Conservation (phyloP, 352 stramenopile genomes). For the Lagenidium giganteum region DNA sequence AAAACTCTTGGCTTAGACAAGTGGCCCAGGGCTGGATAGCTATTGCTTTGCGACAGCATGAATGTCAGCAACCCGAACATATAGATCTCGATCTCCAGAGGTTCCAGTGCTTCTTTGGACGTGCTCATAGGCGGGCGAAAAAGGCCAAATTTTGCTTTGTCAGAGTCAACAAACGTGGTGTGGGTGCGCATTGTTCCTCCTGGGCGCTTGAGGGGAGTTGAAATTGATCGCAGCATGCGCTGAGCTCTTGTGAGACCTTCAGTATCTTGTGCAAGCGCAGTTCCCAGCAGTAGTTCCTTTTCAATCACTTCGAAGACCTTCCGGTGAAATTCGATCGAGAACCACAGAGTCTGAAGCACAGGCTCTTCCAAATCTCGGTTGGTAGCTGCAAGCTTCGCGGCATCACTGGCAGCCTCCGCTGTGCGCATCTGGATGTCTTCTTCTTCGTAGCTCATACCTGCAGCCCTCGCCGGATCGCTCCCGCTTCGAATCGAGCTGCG, state of each 20-base stretch:
- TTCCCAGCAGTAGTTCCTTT: constrained; percentile 66
- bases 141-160: constrained; percentile 33
- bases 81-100: constrained; percentile 73
- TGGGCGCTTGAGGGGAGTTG: constrained; percentile 64
- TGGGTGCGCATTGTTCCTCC: constrained; percentile 37
- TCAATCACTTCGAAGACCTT: constrained; percentile 87
- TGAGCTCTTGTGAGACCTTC: constrained; percentile 77
- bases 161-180: constrained; percentile 31
- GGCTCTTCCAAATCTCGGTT: constrained; percentile 70
- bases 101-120: constrained; percentile 44
- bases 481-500: constrained; percentile 7
- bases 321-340: constrained; percentile 81
- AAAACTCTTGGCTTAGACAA: constrained; percentile 58
- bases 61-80: constrained; percentile 73
- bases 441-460: constrained; percentile 33
- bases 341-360: constrained; percentile 79
- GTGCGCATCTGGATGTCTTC: constrained; percentile 48
- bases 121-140: constrained; percentile 1
- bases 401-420: constrained; percentile 74
- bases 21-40: constrained; percentile 48
- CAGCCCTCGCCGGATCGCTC: constrained; percentile 11
- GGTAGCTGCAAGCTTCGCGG: constrained; percentile 67
- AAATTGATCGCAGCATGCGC: constrained; percentile 77
- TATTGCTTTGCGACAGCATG: constrained; percentile 73
- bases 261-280: constrained; percentile 59